phyloP scores from a whole-genome alignment of 2,329 filamentous ascomycete species.

The Dactylella cylindrospora region DNA sequence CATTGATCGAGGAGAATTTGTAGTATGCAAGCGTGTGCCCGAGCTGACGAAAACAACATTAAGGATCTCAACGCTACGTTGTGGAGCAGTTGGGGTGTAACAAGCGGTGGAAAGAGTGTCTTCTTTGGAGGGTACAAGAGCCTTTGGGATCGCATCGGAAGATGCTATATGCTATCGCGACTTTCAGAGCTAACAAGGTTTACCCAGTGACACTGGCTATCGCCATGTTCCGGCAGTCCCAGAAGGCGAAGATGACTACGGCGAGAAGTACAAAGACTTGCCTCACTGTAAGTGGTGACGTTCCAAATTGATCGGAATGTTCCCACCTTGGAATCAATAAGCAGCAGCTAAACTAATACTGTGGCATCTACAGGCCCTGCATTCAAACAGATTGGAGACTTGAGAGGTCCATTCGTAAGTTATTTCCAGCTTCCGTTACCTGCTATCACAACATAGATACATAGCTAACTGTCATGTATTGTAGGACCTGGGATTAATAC shows the following conservation, averaged over 20 bases:
- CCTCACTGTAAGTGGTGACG: conserved; percentile 55
- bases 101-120: conserved; percentile 72
- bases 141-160: not conserved
- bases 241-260: conserved; percentile 69
- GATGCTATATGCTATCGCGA: not conserved
- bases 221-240: conserved; percentile 70
- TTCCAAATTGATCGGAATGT: too few species aligned
- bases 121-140: conserved; percentile 69
- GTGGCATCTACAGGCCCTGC: conserved; percentile 65
- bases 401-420: conserved; percentile 64
- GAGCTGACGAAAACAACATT: conserved; percentile 53
- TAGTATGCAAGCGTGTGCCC: conserved; percentile 19
- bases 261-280: conserved; percentile 64
- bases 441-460: not conserved
- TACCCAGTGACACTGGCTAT: conserved; percentile 81
- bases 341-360: conserved; percentile 16
- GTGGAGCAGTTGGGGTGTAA: conserved; percentile 84
- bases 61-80: conserved; percentile 73
- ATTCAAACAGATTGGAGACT: conserved; percentile 77
- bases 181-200: conserved; percentile 29
- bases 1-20: too few species aligned
- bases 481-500: conserved; percentile 88
- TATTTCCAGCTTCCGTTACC: conserved; percentile 10
- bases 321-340: too few species aligned
- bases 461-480: conserved; percentile 8